Base-by-base conservation (phyloP, 495 filamentous ascomycete species). In the Neurospora tetrasperma region DNA sequence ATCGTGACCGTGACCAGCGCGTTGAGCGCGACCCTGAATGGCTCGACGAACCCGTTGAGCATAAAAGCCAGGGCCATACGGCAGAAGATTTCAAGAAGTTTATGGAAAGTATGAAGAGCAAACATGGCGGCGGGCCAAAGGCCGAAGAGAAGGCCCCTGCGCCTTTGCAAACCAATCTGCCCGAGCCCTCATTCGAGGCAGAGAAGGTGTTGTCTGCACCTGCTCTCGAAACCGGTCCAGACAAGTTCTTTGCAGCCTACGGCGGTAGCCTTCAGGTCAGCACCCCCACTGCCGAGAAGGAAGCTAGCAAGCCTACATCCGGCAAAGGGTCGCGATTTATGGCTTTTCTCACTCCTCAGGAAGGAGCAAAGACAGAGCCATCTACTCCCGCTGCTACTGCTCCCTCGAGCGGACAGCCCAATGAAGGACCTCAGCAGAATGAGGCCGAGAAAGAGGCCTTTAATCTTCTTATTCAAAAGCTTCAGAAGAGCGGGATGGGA, bases 71-170 rank as follows among this genome's bases (percentile, higher is more conserved):
- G 72, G 89, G 85, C 20, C 92, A 92, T 78, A 97, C 92, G 11
- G 90, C 92, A 78, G 94, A 96, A 77, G 94, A 98, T 71, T 98
- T 99, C 80, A 91, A 97, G 81, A 91, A 91, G 73, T 99, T 96
- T 89, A 97, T 98, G 83, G 93, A 96, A 75, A 85, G 84, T 69
- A 96, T 97, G 94, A 97, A 95, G 80, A 82, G 80, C 70, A 82
- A 80, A 44, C 73, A 81, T 84, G 78, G 72, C 82, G 77, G 70
- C 75, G 75, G 78, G 2, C 48, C 76, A 78, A 79, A 80, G 72
- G 6, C 86, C 82, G 78, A 80, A 44, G 86, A 89, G 73, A 89
- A 88, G 79, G 81, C 77, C 46, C 79, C 85, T 39, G 77, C 76
- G 46, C 72, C 79, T 5, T 31, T 71, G 74, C 81, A 78, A 42